These are phyloP conservation scores for Lasiosphaeria ovina DNA, from an alignment of 495 filamentous ascomycete species.

Conservation along the genomic window DNA sequence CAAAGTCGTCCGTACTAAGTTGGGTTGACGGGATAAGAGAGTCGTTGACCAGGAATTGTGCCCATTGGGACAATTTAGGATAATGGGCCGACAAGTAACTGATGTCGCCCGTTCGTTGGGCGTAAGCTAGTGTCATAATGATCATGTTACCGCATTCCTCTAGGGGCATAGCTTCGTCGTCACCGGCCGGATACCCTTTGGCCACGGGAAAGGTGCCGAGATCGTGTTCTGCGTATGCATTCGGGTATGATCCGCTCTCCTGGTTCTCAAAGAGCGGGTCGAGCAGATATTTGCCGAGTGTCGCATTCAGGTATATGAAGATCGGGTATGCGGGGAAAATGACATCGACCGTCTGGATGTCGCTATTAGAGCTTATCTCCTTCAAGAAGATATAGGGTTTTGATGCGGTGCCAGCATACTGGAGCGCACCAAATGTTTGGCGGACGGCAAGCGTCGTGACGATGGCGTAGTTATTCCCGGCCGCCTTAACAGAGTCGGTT, in stretches of 20 bases:
- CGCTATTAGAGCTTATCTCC: constrained; percentile 92
- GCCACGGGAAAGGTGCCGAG: constrained; percentile 89
- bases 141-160: constrained; percentile 96
- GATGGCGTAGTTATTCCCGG: constrained; percentile 69
- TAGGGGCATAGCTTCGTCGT: constrained; percentile 89
- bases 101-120: constrained; percentile 43
- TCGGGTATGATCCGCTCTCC: constrained; percentile 85
- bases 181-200: constrained; percentile 81
- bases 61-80: constrained; percentile 79
- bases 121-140: constrained; percentile 76
- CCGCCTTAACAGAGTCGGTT: constrained; percentile 65
- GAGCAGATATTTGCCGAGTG: constrained; percentile 78
- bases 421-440: constrained; percentile 83
- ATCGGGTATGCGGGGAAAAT: constrained; percentile 91
- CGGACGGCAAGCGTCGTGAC: constrained; percentile 82
- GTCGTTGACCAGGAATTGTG: constrained; percentile 77
- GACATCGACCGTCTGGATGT: constrained; percentile 93
- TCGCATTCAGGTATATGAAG: constrained; percentile 84
- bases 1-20: constrained; percentile 92
- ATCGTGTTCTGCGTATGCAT: constrained; percentile 85
- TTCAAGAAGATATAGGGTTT: constrained; percentile 85
- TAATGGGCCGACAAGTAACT: constrained; percentile 58
- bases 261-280: constrained; percentile 90
- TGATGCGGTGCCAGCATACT: constrained; percentile 74
- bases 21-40: constrained; percentile 79